A percentile compares a stretch with the other conserved stretches of the same genome.
These are phyloP conservation scores for Heliosperma pusillum DNA, from an alignment of 148 eudicot genomes.

Conservation along the genomic window DNA sequence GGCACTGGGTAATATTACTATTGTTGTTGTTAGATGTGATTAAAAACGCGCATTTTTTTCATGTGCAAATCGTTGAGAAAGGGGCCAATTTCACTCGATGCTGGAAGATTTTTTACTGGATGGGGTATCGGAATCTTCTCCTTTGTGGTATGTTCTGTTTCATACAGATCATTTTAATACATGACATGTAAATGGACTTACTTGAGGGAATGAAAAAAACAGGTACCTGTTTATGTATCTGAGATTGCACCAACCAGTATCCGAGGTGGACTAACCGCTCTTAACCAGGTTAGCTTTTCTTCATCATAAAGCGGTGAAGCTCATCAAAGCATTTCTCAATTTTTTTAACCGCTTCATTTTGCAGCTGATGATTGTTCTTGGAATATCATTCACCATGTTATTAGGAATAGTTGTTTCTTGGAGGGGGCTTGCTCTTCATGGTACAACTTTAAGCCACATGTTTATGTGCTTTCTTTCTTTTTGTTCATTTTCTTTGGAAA, in stretches of 20 bases:
- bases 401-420: constrained; percentile 21
- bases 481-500: too few species aligned
- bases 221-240: constrained; percentile 28
- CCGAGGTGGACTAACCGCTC: constrained; percentile 26
- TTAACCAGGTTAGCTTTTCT: constrained; percentile 27
- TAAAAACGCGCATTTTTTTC: not conserved
- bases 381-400: constrained; percentile 16
- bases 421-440: constrained; percentile 25
- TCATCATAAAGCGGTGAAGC: too few species aligned
- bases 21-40: not conserved
- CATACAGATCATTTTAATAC: not conserved
- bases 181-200: not conserved
- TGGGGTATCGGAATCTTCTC: constrained; percentile 29
- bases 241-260: constrained; percentile 27
- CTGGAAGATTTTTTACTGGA: constrained; percentile 26
- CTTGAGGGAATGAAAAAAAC: not conserved
- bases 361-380: constrained; percentile 25
- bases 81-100: constrained; percentile 22
- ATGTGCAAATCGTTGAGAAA: not conserved
- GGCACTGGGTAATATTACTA: not conserved
- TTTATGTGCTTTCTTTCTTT: not conserved
- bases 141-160: constrained; percentile 21
- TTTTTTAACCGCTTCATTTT: not conserved
- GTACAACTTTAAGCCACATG: not conserved
- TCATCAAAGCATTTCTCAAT: too few species aligned